Conservation (phyloP, 1,284 basidiomycete species). For the Sparassis latifolia region DNA sequence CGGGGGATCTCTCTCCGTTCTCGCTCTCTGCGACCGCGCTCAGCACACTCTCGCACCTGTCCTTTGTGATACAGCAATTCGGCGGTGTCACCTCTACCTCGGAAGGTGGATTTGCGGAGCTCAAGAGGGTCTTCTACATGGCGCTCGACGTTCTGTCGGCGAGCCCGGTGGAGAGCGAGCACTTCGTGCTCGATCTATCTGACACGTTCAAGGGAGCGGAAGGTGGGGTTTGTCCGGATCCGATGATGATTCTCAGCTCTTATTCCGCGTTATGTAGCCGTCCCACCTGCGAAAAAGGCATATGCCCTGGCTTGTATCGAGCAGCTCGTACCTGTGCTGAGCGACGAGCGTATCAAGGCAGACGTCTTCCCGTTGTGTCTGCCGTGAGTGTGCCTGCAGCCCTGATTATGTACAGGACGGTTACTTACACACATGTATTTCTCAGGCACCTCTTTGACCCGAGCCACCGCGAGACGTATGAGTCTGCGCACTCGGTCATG, state of each 20-base stretch:
- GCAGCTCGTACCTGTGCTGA: slow-evolving; percentile 58
- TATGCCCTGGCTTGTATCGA: slow-evolving; percentile 63
- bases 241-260: neutral
- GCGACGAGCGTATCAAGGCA: slow-evolving; percentile 38
- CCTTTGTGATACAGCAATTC: slow-evolving; percentile 67
- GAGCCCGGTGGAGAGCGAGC: slow-evolving; percentile 33
- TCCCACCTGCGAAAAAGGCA: slow-evolving; percentile 42
- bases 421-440: neutral
- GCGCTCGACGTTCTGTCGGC: slow-evolving; percentile 63
- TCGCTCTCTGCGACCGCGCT: slow-evolving; percentile 44
- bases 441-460: slow-evolving; percentile 48
- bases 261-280: neutral
- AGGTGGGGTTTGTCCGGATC: neutral
- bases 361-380: slow-evolving; percentile 51
- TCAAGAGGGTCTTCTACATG: slow-evolving; percentile 65
- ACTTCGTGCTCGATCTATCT: slow-evolving; percentile 36
- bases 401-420: slow-evolving; percentile 1
- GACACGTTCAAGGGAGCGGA: slow-evolving; percentile 15
- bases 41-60: slow-evolving; percentile 51
- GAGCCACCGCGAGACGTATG: slow-evolving; percentile 60
- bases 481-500: slow-evolving; percentile 71
- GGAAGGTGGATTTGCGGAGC: slow-evolving; percentile 48
- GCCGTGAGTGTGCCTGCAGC: slow-evolving; percentile 40
- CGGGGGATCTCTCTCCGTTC: slow-evolving; percentile 29
- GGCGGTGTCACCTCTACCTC: slow-evolving; percentile 57